Evolutionary conservation across 2,329 filamentous ascomycete species (phyloP).

Genomic region (Xylaria sp.): DNA sequence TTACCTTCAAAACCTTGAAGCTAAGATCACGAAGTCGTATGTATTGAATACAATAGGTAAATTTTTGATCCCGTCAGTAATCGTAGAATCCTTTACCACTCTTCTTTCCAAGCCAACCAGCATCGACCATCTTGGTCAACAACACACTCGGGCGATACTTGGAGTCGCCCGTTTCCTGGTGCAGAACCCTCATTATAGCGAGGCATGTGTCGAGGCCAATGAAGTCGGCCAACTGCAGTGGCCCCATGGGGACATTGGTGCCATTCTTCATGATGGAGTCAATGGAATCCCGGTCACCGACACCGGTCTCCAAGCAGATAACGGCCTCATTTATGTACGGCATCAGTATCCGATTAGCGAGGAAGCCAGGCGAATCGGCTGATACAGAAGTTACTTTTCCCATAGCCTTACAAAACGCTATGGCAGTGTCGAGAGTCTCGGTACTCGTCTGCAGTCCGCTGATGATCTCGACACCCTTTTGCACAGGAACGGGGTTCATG

Average conservation of each 20-base stretch:
- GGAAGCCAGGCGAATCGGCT: slow-evolving; percentile 90
- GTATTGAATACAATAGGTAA: slow-evolving; percentile 8
- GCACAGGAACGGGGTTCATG: slow-evolving; percentile 98
- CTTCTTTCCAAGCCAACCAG: slow-evolving; percentile 98
- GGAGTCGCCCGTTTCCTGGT: slow-evolving; percentile 90
- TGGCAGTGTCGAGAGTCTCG: slow-evolving; percentile 81
- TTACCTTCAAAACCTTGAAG: not conserved
- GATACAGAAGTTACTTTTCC: slow-evolving; percentile 91
- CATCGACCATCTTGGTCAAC: slow-evolving; percentile 94
- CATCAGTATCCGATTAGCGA: slow-evolving; percentile 98
- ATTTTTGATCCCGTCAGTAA: slow-evolving; percentile 63
- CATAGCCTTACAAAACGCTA: slow-evolving; percentile 90
- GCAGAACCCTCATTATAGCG: slow-evolving; percentile 95
- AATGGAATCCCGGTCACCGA: slow-evolving; percentile 90
- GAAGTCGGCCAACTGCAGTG: slow-evolving; percentile 92
- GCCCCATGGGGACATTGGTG: slow-evolving; percentile 98
- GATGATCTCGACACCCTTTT: slow-evolving; percentile 98
- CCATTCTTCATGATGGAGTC: slow-evolving; percentile 99
- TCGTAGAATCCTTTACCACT: slow-evolving; percentile 95
- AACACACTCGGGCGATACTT: slow-evolving; percentile 94
- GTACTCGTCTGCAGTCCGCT: slow-evolving; percentile 90
- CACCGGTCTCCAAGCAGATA: slow-evolving; percentile 92
- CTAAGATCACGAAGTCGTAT: not conserved
- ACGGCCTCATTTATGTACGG: slow-evolving; percentile 98
- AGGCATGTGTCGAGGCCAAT: slow-evolving; percentile 97